Evolutionary conservation across 176 grass and related monocot species (phyloP).

Genomic region (Phoenix dactylifera): DNA sequence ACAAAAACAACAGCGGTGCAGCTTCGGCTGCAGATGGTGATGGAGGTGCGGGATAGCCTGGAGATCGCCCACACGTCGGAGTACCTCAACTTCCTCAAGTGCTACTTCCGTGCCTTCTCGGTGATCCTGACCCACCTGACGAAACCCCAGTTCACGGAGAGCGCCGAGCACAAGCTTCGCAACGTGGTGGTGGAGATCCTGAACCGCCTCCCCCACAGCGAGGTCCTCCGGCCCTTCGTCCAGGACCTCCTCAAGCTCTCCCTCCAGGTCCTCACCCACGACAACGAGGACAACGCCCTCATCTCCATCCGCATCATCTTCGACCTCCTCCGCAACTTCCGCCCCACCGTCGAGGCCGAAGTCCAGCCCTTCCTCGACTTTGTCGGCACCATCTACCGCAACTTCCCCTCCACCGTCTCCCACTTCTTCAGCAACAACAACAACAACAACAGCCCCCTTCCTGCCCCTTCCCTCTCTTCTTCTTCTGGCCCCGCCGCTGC

Average conservation of each 20-base stretch:
- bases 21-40: conserved; percentile 66
- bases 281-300: conserved; percentile 94
- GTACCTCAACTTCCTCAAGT: conserved; percentile 87
- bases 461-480: background rate
- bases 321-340: conserved; percentile 94
- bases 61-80: conserved; percentile 95
- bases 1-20: conserved; percentile 40
- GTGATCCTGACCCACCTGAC: conserved; percentile 67
- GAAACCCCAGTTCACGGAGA: conserved; percentile 58
- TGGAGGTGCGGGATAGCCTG: conserved; percentile 86
- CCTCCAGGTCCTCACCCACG: conserved; percentile 72
- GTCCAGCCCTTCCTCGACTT: conserved; percentile 98
- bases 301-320: conserved; percentile 91
- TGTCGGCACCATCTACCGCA: conserved; percentile 74
- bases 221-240: conserved; percentile 95
- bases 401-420: conserved; percentile 55
- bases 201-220: conserved; percentile 91
- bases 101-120: conserved; percentile 92
- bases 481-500: conserved; percentile 12
- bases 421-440: conserved; percentile 55
- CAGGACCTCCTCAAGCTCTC: conserved; percentile 97
- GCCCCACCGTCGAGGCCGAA: conserved; percentile 93
- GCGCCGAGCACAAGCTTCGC: conserved; percentile 79
- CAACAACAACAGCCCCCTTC: background rate
- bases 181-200: conserved; percentile 97